Conservation (phyloP, 1,284 basidiomycete species). For the Ustilago trichophora region DNA sequence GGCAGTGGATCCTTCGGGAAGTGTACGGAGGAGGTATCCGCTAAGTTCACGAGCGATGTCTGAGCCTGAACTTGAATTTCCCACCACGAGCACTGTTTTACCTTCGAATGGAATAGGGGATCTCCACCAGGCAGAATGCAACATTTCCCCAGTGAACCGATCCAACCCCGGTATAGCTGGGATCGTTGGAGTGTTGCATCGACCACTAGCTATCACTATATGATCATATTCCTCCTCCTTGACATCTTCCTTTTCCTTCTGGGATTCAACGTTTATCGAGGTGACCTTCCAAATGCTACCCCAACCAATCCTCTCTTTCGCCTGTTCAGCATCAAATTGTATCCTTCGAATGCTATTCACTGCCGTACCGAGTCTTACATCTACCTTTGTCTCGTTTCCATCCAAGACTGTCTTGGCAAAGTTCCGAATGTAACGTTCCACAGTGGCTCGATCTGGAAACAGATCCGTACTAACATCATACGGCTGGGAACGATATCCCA, state of each 20-base stretch:
- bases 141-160: conserved; percentile 67
- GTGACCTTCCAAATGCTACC: conserved; percentile 52
- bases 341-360: conserved; percentile 60
- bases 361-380: conserved; percentile 66
- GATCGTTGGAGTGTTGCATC: conserved; percentile 70
- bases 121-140: conserved; percentile 70
- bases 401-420: conserved; percentile 58
- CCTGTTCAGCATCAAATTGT: neutral
- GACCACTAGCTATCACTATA: conserved; percentile 68
- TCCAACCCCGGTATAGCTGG: conserved; percentile 68
- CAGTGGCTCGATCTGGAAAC: conserved; percentile 45
- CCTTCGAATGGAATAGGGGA: conserved; percentile 58
- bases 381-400: neutral
- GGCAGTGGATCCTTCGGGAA: conserved; percentile 27
- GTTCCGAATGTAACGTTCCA: conserved; percentile 67
- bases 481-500: conserved; percentile 64
- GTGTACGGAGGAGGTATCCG: conserved; percentile 48
- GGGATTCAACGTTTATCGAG: neutral
- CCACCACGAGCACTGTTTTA: conserved; percentile 70
- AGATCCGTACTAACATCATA: conserved; percentile 32
- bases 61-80: conserved; percentile 70
- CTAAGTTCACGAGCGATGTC: conserved; percentile 70
- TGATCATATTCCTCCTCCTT: conserved; percentile 46
- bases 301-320: conserved; percentile 3
- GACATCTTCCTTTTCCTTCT: too few relatives aligned